Evolutionary conservation across 306 rosid species (phyloP).

Genomic region (Hippophae tibetana): DNA sequence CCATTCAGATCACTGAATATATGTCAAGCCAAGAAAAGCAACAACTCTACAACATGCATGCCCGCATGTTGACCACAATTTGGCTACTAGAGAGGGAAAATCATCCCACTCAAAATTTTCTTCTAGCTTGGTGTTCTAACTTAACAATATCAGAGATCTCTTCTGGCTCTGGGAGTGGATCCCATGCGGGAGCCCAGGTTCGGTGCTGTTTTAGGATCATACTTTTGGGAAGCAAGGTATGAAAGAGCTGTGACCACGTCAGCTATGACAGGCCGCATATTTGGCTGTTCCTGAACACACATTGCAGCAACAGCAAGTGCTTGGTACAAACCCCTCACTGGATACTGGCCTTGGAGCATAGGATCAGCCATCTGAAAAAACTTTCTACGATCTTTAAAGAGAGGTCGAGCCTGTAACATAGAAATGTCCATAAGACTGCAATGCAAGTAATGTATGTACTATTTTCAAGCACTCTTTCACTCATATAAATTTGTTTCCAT

Average conservation of each 20-base stretch:
- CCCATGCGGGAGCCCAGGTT: slow-evolving; percentile 19
- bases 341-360: slow-evolving; percentile 44
- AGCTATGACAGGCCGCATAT: slow-evolving; percentile 48
- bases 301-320: slow-evolving; percentile 57
- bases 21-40: too few species aligned
- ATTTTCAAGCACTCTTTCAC: too few species aligned
- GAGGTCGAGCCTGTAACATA: slow-evolving; percentile 43
- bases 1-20: not conserved
- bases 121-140: slow-evolving; percentile 5
- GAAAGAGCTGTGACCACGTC: slow-evolving; percentile 49
- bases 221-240: slow-evolving; percentile 45
- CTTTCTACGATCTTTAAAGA: slow-evolving; percentile 44
- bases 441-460: not conserved
- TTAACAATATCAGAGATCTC: slow-evolving; percentile 24
- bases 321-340: slow-evolving; percentile 50
- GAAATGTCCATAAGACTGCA: not conserved
- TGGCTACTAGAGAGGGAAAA: not conserved
- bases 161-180: slow-evolving; percentile 34
- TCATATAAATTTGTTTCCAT: too few species aligned
- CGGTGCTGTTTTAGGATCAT: slow-evolving; percentile 27
- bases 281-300: slow-evolving; percentile 57
- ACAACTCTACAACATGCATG: too few species aligned
- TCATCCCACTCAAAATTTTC: not conserved
- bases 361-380: slow-evolving; percentile 48
- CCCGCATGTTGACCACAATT: slow-evolving; percentile 1